Base-by-base conservation (phyloP, 164 flowering plant species). In the Magnolia changhungtana region DNA sequence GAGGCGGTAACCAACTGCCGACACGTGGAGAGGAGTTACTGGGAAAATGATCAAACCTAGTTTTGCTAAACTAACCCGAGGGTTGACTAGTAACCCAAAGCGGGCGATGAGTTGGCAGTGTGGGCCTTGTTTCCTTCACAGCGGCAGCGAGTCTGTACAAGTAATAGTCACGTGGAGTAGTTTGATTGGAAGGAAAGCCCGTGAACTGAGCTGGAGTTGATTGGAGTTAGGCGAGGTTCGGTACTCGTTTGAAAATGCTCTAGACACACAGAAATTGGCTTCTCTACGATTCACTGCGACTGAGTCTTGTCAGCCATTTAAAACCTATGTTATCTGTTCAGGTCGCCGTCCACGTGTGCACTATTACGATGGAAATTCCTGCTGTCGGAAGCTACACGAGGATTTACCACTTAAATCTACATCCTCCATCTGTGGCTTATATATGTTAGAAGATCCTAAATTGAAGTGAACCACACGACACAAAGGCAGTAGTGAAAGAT, bases 61-160 rank as follows among this genome's bases (percentile, higher is more conserved):
- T 51, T 78, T 72, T 8, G 77, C 21, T 63, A 55, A 45, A 82
- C 50, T 66, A 71, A 79, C 81, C 73, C 72, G 21, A 75, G 77
- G 55, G 82, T 76, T 82, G 81, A 76, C 82, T 66, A 21, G 24
- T 78, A 73, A 76, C 63, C 66, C 20, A 7, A 67, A 67, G 49
- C 31, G 16, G 51, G 67, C 55, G 73, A 37, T 71, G 69, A 70
- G 74, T 18, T 64, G 76, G 80, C 75, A 69, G 14, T 63, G 82
- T 81, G 81, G 84, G 81, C 70, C 82, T 69, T 84, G 86, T 75
- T 84, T 76, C 86, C 61, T 50, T 64, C 67, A 79, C 77, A 65
- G 82, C 81, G 71, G 75, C 85, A 81, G 81, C 80, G 67, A 78
- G 76, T n/a, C 55, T 51, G 52, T 78, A 51, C 61, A 76, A 59